Evolutionary conservation across 352 stramenopile genomes (phyloP).

Genomic region (Globisporangium spiculum): DNA sequence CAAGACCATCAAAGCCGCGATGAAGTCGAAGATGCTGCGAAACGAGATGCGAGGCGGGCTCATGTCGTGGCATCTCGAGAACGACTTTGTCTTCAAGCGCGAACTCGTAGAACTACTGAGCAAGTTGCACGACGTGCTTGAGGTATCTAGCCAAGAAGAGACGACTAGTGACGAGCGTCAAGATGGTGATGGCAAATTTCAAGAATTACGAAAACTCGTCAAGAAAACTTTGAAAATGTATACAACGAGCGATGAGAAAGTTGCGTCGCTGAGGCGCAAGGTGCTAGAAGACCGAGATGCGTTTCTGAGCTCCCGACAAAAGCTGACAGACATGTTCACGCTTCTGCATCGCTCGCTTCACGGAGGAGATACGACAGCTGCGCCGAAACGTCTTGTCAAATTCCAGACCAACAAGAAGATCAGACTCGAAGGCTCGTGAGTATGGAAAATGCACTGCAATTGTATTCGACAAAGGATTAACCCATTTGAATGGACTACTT

Average conservation of each 20-base stretch:
- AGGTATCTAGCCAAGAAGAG: neutral
- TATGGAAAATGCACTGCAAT: neutral
- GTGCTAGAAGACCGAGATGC: slow-evolving; percentile 3
- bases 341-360: slow-evolving; percentile 8
- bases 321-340: neutral
- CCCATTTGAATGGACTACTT: neutral
- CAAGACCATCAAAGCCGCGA: neutral
- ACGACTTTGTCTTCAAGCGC: neutral
- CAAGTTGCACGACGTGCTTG: neutral
- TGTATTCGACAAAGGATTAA: neutral
- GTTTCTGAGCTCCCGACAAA: slow-evolving; percentile 11
- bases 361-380: too few species aligned
- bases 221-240: neutral
- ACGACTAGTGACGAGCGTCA: neutral
- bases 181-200: neutral
- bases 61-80: slow-evolving; percentile 30
- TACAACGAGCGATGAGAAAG: neutral
- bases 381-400: neutral
- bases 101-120: slow-evolving; percentile 1
- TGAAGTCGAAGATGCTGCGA: neutral
- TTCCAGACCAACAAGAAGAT: slow-evolving; percentile 1
- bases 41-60: slow-evolving; percentile 16
- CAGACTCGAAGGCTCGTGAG: neutral
- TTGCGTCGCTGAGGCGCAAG: neutral
- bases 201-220: neutral